A percentile compares a stretch with the other conserved stretches of the same genome.
These are phyloP conservation scores for Torrubiellomyces zombiae DNA, from an alignment of 2,329 filamentous ascomycete species.

Conservation along the genomic window DNA sequence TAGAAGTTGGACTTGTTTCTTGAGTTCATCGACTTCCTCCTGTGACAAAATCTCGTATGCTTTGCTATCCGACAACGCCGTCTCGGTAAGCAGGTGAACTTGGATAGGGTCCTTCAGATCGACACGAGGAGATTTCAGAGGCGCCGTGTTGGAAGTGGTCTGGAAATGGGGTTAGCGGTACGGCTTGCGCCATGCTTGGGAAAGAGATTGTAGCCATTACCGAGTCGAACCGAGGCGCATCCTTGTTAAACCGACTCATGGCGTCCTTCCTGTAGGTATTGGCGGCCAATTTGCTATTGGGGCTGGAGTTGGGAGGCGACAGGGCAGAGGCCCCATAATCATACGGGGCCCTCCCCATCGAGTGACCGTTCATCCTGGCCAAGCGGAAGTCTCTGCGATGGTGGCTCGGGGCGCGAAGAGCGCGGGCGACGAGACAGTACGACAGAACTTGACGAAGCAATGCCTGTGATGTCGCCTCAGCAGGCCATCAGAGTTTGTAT, in stretches of 20 bases:
- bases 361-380: slow-evolving; percentile 24
- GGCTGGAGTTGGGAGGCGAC: slow-evolving; percentile 17
- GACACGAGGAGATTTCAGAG: slow-evolving; percentile 39
- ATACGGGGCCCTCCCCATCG: slow-evolving; percentile 16
- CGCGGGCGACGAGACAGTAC: too few relatives aligned
- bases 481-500: too few relatives aligned
- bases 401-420: too few relatives aligned
- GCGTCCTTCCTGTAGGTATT: slow-evolving; percentile 38
- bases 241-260: slow-evolving; percentile 12
- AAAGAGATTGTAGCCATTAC: too few relatives aligned
- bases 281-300: slow-evolving; percentile 36
- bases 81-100: slow-evolving; percentile 85
- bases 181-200: background rate
- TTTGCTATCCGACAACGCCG: slow-evolving; percentile 75
- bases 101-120: slow-evolving; percentile 59
- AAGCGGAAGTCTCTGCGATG: too few relatives aligned
- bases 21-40: slow-evolving; percentile 80
- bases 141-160: slow-evolving; percentile 33
- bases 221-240: slow-evolving; percentile 36
- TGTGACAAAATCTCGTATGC: slow-evolving; percentile 73
- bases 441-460: too few relatives aligned
- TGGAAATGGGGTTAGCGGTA: slow-evolving; percentile 11
- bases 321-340: slow-evolving; percentile 17
- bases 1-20: slow-evolving; percentile 66
- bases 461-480: too few relatives aligned